Evolutionary conservation across 2,329 filamentous ascomycete genomes (phyloP).

Genomic region (Talaromyces albobiverticillius): DNA sequence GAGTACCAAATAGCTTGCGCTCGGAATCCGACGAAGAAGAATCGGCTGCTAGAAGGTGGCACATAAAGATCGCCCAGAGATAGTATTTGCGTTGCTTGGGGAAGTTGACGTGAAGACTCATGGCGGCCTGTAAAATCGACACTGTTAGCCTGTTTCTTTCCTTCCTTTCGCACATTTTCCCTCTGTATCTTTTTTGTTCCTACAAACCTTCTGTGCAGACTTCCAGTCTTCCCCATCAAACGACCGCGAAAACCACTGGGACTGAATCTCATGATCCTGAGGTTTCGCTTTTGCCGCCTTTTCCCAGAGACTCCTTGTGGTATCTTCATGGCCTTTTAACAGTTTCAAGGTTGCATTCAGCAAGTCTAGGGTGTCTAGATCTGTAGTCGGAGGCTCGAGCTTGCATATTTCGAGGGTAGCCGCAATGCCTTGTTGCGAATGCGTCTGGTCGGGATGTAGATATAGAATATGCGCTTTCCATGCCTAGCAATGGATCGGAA

Average conservation of each 20-base stretch:
- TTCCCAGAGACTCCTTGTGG: constrained; percentile 43
- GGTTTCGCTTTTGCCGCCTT: constrained; percentile 45
- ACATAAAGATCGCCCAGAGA: constrained; percentile 50
- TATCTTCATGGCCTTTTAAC: constrained; percentile 32
- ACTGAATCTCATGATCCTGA: constrained; percentile 42
- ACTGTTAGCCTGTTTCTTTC: not conserved
- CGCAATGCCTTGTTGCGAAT: constrained; percentile 41
- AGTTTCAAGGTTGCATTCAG: constrained; percentile 39
- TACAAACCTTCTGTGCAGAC: constrained; percentile 48
- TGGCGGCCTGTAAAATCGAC: constrained; percentile 38
- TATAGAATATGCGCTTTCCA: constrained; percentile 44
- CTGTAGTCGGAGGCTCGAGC: constrained; percentile 40
- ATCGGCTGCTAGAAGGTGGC: constrained; percentile 40
- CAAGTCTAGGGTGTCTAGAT: constrained; percentile 44
- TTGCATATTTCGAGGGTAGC: constrained; percentile 44
- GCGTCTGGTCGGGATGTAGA: constrained; percentile 39
- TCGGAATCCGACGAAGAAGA: constrained; percentile 38
- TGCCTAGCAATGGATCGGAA: constrained; percentile 27
- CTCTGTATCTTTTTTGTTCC: not conserved
- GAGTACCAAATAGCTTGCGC: constrained; percentile 46
- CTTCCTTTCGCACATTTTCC: not conserved
- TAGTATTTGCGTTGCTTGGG: constrained; percentile 47
- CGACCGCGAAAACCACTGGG: constrained; percentile 44
- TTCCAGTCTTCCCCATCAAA: constrained; percentile 44
- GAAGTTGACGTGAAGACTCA: constrained; percentile 50